These are phyloP conservation scores for Cenchrus fungigraminus DNA, from an alignment of 176 grass and related monocot genomes.

Conservation along the genomic window DNA sequence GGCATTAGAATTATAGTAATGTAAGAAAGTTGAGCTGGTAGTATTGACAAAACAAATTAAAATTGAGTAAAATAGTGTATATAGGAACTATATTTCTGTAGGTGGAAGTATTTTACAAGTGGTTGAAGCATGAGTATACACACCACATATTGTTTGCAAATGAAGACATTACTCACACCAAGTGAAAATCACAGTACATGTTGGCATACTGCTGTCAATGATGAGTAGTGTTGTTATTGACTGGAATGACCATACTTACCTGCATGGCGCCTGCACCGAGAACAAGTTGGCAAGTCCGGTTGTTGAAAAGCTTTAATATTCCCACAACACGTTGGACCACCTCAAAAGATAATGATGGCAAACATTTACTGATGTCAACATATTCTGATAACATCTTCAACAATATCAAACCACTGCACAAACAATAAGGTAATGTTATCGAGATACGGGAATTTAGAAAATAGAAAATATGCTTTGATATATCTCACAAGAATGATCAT, in stretches of 20 bases:
- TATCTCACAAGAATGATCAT: neutral
- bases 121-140: neutral
- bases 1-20: neutral
- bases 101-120: conserved; percentile 2
- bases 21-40: conserved; percentile 20
- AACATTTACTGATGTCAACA: conserved; percentile 96
- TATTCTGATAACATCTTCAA: conserved; percentile 98
- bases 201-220: neutral
- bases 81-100: neutral
- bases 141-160: conserved; percentile 6
- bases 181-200: neutral
- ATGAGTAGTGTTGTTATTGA: conserved; percentile 10
- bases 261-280: conserved; percentile 99
- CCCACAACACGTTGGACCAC: conserved; percentile 96
- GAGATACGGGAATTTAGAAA: neutral
- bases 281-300: conserved; percentile 93
- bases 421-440: conserved; percentile 36
- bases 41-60: neutral
- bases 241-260: conserved; percentile 47
- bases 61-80: conserved; percentile 29
- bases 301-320: conserved; percentile 98
- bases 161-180: neutral
- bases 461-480: neutral
- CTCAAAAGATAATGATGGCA: conserved; percentile 93
- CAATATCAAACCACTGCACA: conserved; percentile 90